Evolutionary conservation across 768 basidiomycete genomes (phyloP), one percentile per base, ranked within the genome.

Genomic region (Calocera cornea): DNA sequence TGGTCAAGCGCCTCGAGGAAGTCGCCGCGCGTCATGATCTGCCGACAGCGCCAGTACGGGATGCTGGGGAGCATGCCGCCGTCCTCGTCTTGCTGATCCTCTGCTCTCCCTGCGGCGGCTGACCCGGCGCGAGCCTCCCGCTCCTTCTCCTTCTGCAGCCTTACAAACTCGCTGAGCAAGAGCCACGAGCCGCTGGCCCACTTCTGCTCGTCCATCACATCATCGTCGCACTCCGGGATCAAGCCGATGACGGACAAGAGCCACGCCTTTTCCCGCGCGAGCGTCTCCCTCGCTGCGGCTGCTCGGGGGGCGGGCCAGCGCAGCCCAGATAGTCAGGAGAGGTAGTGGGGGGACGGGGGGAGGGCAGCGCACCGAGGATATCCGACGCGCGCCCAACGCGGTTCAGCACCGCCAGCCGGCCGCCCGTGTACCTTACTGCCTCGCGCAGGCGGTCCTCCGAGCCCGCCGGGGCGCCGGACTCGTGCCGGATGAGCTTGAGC

Each of bases 121-220:
- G n/a, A n/a, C 36, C 36, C 36, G 36, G 5, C 36, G 7, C 7
- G 36, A 5, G 36, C 36, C 14, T 5, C 14, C 7, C 36, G 36
- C 72, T 83, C 80, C 70, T 83, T 81, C 64, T 84, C 80, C 65
- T 80, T 74, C 64, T 84, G 78, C 64, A 82, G 72, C 71, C 83
- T 84, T 65, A 90, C 88, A 72, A 91, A 88, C 75, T 89, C 86
- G 41, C 80, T 83, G 1, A 91, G 79, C 1, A 90, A 81, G 1
- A 90, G 79, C 89, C 90, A 92, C 19, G 89, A 88, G 72, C 90
- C 90, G 44, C 86, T 86, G 71, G 83, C 85, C 85, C 87, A 88
- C 83, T 88, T 89, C 85, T 89, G 87, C 85, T 92, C 92, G 75
- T 93, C 92, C 91, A 90, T 90, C 67, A 90, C 85, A 72, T 90